Percentiles rank a stretch among this genome's conserved stretches.
Conservation (phyloP, 2,329 filamentous ascomycete genomes). For the Tolypocladium pustulatum region DNA sequence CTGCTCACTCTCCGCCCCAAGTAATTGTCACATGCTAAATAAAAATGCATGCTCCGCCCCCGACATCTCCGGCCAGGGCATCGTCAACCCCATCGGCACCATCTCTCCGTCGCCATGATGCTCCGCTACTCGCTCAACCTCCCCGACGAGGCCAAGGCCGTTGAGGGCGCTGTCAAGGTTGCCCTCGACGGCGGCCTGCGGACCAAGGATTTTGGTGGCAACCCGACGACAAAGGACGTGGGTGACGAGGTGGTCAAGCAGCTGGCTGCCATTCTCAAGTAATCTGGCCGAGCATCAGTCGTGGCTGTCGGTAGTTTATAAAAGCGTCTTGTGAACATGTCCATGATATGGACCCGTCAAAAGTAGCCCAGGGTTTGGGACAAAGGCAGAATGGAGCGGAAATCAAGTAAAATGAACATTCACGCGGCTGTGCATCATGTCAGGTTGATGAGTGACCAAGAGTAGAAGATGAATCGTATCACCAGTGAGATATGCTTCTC, state of each 20-base stretch:
- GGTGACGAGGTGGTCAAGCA: slow-evolving; percentile 70
- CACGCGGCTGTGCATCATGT: background rate
- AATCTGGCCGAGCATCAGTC: too few species aligned
- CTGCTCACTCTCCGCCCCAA: background rate
- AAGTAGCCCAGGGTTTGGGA: background rate
- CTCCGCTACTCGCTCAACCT: slow-evolving; percentile 83
- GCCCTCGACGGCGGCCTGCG: slow-evolving; percentile 70
- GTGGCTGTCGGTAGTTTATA: background rate
- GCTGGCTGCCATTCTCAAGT: slow-evolving; percentile 55
- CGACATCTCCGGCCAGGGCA: slow-evolving; percentile 83
- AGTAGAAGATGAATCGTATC: background rate
- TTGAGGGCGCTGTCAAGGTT: slow-evolving; percentile 71
- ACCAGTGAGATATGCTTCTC: background rate
- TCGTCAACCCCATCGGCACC: slow-evolving; percentile 77
- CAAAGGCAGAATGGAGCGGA: background rate
- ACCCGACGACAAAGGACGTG: slow-evolving; percentile 55
- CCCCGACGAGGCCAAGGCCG: slow-evolving; percentile 62
- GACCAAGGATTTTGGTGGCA: slow-evolving; percentile 80
- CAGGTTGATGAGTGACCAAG: background rate
- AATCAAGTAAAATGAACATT: background rate
- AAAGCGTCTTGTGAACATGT: background rate
- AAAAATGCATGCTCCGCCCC: slow-evolving; percentile 61
- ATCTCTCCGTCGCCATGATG: slow-evolving; percentile 94
- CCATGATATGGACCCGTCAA: background rate
- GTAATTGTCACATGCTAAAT: slow-evolving; percentile 1